These are phyloP conservation scores for Penicillium coffeae DNA, from an alignment of 495 filamentous ascomycete species.

Conservation along the genomic window DNA sequence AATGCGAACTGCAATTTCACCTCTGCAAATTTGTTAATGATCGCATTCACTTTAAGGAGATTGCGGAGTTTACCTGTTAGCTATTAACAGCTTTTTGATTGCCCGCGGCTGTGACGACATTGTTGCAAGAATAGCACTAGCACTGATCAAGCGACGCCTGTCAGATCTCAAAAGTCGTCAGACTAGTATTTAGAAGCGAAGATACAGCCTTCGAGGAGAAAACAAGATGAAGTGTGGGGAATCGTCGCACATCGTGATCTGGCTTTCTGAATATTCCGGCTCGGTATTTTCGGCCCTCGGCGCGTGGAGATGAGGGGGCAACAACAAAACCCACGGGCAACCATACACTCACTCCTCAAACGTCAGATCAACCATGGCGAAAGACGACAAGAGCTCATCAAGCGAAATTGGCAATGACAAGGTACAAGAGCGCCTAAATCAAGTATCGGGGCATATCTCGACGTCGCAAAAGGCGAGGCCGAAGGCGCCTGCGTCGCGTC, in stretches of 20 bases:
- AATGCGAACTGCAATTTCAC: slow-evolving; percentile 60
- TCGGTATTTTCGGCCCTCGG: not conserved
- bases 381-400: slow-evolving; percentile 9
- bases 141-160: slow-evolving; percentile 11
- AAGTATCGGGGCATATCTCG: slow-evolving; percentile 34
- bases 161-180: too few relatives aligned
- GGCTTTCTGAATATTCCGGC: not conserved
- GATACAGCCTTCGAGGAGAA: too few relatives aligned
- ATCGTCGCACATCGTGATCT: too few relatives aligned
- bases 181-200: too few relatives aligned
- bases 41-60: not conserved
- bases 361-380: slow-evolving; percentile 12
- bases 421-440: slow-evolving; percentile 34
- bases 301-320: not conserved
- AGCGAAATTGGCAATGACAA: slow-evolving; percentile 11
- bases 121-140: slow-evolving; percentile 2
- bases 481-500: slow-evolving; percentile 21
- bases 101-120: slow-evolving; percentile 29
- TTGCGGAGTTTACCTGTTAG: slow-evolving; percentile 46
- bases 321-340: not conserved
- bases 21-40: slow-evolving; percentile 29
- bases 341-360: not conserved
- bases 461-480: slow-evolving; percentile 15
- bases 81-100: slow-evolving; percentile 52
- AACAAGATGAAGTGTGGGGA: too few relatives aligned